Evolutionary conservation across 352 stramenopile species (phyloP), one percentile per base, ranked within the genome.

Genomic region (Pilasporangium apinafurcum): DNA sequence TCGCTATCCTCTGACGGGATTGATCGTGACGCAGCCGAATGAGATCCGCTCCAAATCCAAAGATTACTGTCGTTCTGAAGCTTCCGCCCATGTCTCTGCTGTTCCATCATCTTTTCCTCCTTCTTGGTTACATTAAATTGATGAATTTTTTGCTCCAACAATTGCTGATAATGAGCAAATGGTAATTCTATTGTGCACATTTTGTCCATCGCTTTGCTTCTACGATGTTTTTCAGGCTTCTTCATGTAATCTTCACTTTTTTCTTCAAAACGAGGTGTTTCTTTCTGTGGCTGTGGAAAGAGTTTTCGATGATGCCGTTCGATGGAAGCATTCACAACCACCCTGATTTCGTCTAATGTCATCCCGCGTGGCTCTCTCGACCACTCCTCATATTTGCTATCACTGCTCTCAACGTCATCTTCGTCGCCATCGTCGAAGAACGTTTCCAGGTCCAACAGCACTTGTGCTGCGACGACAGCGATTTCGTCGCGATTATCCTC

Each of bases 261-360:
- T 21, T 12, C 24, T 35, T 24, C 20, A 3, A 41, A 24, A 9
- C 26, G 14, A 31, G 16, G 20, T 31, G n/a, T 26, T 14, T 55
- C 44, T 0, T 2, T n/a, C 5, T 34, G 25, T 6, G 16, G n/a
- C 5, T 40, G 13, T 50, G 26, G 13, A 31, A 33, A 24, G 37
- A 17, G 46, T 22, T 47, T 16, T 9, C 54, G 51, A 9, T 40
- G 48, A 48, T 82, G 62, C 6, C 70, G 70, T 9, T 71, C 55
- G 25, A 86, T 86, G 9, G 73, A 68, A 27, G 67, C 69, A 22
- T 83, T 73, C 25, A 86, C 37, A 18, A 68, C 71, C 20, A 86
- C 39, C 2, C 52, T 57, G 30, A 83, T 56, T 51, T 86, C 73
- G 24, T 82, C 59, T 3, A 83, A 47, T 13, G 49, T 69, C 32